These are phyloP conservation scores for Oxyria digyna DNA, from an alignment of 148 eudicot genomes.

Conservation along the genomic window DNA sequence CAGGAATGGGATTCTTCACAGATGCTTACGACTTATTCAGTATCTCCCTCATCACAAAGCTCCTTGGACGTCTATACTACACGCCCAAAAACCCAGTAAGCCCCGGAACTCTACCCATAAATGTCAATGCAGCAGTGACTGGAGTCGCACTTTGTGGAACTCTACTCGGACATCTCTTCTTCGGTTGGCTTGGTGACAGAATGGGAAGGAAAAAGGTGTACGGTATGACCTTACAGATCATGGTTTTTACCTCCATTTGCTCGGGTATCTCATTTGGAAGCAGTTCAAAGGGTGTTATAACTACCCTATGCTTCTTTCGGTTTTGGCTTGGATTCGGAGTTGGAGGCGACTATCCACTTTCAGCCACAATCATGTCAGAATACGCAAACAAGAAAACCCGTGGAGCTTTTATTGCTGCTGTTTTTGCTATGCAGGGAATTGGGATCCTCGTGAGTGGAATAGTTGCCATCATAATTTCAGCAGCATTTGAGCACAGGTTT, in stretches of 20 bases:
- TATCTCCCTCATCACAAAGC: slow-evolving; percentile 55
- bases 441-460: slow-evolving; percentile 54
- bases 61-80: slow-evolving; percentile 67
- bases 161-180: slow-evolving; percentile 56
- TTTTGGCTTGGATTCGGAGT: slow-evolving; percentile 80
- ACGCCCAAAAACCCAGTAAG: slow-evolving; percentile 8
- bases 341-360: slow-evolving; percentile 73
- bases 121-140: slow-evolving; percentile 41
- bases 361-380: slow-evolving; percentile 77
- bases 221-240: slow-evolving; percentile 46
- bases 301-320: slow-evolving; percentile 67
- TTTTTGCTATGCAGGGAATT: slow-evolving; percentile 72
- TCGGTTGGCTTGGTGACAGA: slow-evolving; percentile 73
- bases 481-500: slow-evolving; percentile 16
- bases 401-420: slow-evolving; percentile 61
- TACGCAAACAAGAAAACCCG: slow-evolving; percentile 72
- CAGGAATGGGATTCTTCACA: slow-evolving; percentile 83
- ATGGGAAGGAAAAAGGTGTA: slow-evolving; percentile 60
- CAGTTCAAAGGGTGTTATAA: slow-evolving; percentile 37
- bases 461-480: slow-evolving; percentile 30
- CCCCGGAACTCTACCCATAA: slow-evolving; percentile 55
- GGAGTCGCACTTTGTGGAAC: slow-evolving; percentile 73
- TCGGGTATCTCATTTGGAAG: slow-evolving; percentile 50
- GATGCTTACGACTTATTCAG: slow-evolving; percentile 72
- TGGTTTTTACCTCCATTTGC: slow-evolving; percentile 49